Percentiles rank a stretch among this genome's conserved stretches.
Conservation (phyloP, 257 asterid genomes). For the Penstemon barbatus region DNA sequence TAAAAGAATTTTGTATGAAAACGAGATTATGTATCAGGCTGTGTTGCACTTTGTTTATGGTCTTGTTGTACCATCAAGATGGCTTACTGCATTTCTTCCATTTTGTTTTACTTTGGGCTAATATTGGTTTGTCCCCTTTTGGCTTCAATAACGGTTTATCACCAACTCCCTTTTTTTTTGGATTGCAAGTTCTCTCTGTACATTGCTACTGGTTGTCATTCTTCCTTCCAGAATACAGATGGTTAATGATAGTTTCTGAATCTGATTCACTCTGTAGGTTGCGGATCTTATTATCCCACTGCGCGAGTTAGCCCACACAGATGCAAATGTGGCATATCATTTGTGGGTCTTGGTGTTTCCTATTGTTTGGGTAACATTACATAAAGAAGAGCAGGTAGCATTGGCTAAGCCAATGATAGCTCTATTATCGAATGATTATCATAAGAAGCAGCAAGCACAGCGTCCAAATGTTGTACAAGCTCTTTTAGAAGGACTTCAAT, state of each 20-base stretch:
- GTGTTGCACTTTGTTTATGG: constrained; percentile 18
- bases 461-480: constrained; percentile 99
- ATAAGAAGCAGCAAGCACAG: constrained; percentile 88
- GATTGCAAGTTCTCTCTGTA: constrained; percentile 4
- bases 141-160: constrained; percentile 1
- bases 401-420: constrained; percentile 98
- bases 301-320: constrained; percentile 92
- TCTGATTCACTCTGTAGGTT: constrained; percentile 51
- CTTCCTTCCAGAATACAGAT: constrained; percentile 19
- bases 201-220: constrained; percentile 11
- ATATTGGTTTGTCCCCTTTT: constrained; percentile 14
- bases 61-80: constrained; percentile 7
- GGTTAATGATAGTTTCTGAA: constrained; percentile 18
- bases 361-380: constrained; percentile 98
- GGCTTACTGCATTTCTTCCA: constrained; percentile 7
- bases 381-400: constrained; percentile 91
- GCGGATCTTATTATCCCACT: constrained; percentile 90
- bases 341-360: constrained; percentile 99
- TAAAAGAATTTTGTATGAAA: constrained; percentile 2
- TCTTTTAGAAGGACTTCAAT: constrained; percentile 95
- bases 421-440: constrained; percentile 93
- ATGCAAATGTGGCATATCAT: constrained; percentile 93
- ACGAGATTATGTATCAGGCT: constrained; percentile 2
- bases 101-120: constrained; percentile 10
- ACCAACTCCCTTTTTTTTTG: background rate